Evolutionary conservation across 768 basidiomycete genomes (phyloP).

Genomic region (Paxillus rubicundulus): DNA sequence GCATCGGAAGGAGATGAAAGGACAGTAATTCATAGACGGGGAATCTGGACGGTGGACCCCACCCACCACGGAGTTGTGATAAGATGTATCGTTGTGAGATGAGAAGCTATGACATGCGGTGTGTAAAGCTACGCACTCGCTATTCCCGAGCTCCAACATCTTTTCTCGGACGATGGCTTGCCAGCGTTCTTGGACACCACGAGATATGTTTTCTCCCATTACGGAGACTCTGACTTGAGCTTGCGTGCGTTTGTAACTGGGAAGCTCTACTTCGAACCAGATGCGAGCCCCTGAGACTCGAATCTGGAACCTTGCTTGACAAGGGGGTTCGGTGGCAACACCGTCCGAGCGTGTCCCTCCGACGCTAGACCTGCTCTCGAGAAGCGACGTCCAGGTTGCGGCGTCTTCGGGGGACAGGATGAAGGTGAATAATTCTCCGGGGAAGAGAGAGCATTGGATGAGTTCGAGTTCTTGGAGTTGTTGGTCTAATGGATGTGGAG

Average conservation of each 20-base stretch:
- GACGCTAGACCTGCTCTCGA: conserved; percentile 14
- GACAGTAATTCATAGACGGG: conserved; percentile 60
- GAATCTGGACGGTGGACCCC: conserved; percentile 41
- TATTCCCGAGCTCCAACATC: conserved; percentile 32
- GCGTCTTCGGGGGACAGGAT: conserved; percentile 34
- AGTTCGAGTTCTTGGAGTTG: conserved; percentile 56
- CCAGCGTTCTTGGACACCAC: conserved; percentile 52
- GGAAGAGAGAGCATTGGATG: conserved; percentile 60
- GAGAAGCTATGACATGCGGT: no score
- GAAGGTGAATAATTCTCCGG: conserved; percentile 52
- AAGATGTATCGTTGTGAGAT: neutral
- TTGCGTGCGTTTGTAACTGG: conserved; percentile 11
- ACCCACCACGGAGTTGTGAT: neutral
- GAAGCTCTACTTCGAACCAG: conserved; percentile 38
- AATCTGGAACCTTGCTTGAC: conserved; percentile 37
- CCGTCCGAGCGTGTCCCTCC: neutral
- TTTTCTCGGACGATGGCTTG: conserved; percentile 39
- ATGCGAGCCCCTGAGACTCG: conserved; percentile 26
- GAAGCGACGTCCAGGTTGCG: conserved; percentile 28
- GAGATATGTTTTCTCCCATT: conserved; percentile 45
- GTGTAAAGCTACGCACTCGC: conserved; percentile 24
- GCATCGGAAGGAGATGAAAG: conserved; percentile 51
- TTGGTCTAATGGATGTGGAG: neutral
- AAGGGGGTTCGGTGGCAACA: conserved; percentile 5
- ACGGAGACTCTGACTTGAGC: conserved; percentile 31